These are phyloP conservation scores for Dendrostoma leiphaemia DNA, from an alignment of 2,329 filamentous ascomycete genomes.

Conservation along the genomic window DNA sequence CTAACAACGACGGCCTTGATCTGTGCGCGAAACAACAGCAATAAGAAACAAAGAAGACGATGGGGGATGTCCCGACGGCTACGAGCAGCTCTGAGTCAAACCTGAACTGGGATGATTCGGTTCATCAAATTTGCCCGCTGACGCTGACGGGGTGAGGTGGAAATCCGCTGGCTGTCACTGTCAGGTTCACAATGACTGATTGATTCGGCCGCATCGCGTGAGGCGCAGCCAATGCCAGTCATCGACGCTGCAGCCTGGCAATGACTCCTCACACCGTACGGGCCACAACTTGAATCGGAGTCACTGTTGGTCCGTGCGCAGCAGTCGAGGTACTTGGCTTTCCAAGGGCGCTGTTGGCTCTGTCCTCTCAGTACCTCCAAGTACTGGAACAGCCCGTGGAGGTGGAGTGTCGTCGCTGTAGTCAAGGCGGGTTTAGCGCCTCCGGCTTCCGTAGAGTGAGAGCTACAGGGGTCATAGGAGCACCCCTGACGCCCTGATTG, in stretches of 20 bases:
- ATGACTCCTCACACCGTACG: not conserved
- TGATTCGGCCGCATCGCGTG: not conserved
- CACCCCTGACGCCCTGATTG: no score
- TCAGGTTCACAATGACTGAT: not conserved
- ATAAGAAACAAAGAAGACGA: not conserved
- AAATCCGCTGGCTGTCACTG: no score
- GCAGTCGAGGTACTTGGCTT: not conserved
- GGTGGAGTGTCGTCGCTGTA: no score
- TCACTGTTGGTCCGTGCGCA: not conserved
- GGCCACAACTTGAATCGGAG: no score
- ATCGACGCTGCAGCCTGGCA: not conserved
- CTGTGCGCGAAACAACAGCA: constrained; percentile 7
- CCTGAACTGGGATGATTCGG: constrained; percentile 6
- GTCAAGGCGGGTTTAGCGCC: no score
- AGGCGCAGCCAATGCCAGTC: not conserved
- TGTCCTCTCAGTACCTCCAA: no score
- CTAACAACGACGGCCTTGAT: not conserved
- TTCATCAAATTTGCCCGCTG: constrained; percentile 10
- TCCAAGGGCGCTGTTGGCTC: no score
- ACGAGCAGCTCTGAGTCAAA: constrained; percentile 19
- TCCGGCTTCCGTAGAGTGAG: no score
- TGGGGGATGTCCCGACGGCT: constrained; percentile 10
- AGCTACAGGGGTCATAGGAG: no score
- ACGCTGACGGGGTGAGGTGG: not conserved
- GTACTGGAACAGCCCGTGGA: no score